These are phyloP conservation scores for Ceratobasidium sp. DNA, from an alignment of 1,284 basidiomycete genomes.

Conservation along the genomic window DNA sequence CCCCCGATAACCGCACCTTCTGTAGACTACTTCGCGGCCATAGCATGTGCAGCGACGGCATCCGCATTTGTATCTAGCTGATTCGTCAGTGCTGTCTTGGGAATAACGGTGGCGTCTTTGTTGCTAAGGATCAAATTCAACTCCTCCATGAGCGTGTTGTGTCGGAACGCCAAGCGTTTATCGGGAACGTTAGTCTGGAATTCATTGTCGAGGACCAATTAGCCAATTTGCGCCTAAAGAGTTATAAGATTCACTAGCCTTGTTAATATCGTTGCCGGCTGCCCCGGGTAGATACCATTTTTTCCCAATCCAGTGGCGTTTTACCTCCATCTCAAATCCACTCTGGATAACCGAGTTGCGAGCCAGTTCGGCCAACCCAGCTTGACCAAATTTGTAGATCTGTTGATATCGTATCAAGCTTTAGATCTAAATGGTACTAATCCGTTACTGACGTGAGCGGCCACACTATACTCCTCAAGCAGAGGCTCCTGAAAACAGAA, in stretches of 20 bases:
- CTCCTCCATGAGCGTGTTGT: slow-evolving; percentile 88
- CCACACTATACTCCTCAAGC: slow-evolving; percentile 97
- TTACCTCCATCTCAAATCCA: slow-evolving; percentile 99
- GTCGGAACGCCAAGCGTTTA: slow-evolving; percentile 85
- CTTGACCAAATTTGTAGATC: slow-evolving; percentile 92
- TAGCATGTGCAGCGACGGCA: slow-evolving; percentile 31
- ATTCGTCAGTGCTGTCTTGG: slow-evolving; percentile 9
- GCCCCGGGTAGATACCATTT: slow-evolving; percentile 90
- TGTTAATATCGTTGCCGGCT: slow-evolving; percentile 90
- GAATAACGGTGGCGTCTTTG: slow-evolving; percentile 16
- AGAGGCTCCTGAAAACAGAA: slow-evolving; percentile 74
- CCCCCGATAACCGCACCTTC: not conserved
- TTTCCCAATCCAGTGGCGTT: slow-evolving; percentile 94
- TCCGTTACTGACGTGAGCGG: slow-evolving; percentile 76
- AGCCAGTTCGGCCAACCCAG: slow-evolving; percentile 86
- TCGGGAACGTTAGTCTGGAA: slow-evolving; percentile 93
- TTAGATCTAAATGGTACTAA: not conserved
- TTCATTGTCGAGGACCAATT: slow-evolving; percentile 38
- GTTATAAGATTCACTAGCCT: slow-evolving; percentile 56
- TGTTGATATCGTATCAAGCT: slow-evolving; percentile 47
- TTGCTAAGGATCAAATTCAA: slow-evolving; percentile 64
- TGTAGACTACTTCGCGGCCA: slow-evolving; percentile 29
- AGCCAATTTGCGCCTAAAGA: slow-evolving; percentile 36
- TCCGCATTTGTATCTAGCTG: slow-evolving; percentile 32
- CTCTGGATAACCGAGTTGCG: slow-evolving; percentile 96